Conservation (phyloP, 1,284 basidiomycete species). For the Leccinum angustisporum region DNA sequence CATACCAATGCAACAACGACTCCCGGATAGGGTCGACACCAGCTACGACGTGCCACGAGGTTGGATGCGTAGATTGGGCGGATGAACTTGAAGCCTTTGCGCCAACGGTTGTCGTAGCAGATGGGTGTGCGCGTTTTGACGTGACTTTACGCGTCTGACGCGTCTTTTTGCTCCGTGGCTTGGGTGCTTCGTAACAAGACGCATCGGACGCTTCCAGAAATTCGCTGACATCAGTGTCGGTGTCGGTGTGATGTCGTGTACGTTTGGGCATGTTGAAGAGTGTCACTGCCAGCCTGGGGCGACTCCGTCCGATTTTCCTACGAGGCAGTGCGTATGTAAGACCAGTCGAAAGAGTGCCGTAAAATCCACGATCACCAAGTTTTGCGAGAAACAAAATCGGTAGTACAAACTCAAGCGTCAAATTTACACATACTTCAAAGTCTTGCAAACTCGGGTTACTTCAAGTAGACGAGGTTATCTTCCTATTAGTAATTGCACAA, state of each 20-base stretch:
- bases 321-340: too few species aligned
- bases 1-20: constrained; percentile 68
- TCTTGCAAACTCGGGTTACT: too few species aligned
- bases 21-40: constrained; percentile 40
- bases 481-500: too few species aligned
- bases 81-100: not conserved
- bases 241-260: constrained; percentile 4
- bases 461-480: too few species aligned
- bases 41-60: constrained; percentile 37
- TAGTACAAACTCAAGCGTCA: too few species aligned
- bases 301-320: too few species aligned
- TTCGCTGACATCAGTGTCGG: constrained; percentile 14
- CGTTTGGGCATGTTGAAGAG: constrained; percentile 28
- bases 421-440: too few species aligned
- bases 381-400: too few species aligned
- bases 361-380: too few species aligned
- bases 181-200: constrained; percentile 19
- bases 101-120: not conserved
- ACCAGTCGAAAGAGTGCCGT: too few species aligned
- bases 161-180: constrained; percentile 12
- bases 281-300: too few species aligned
- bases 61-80: constrained; percentile 22
- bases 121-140: constrained; percentile 14
- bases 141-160: constrained; percentile 14
- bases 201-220: constrained; percentile 21